Evolutionary conservation across 148 eudicot species (phyloP).

Genomic region (Oxyria digyna): DNA sequence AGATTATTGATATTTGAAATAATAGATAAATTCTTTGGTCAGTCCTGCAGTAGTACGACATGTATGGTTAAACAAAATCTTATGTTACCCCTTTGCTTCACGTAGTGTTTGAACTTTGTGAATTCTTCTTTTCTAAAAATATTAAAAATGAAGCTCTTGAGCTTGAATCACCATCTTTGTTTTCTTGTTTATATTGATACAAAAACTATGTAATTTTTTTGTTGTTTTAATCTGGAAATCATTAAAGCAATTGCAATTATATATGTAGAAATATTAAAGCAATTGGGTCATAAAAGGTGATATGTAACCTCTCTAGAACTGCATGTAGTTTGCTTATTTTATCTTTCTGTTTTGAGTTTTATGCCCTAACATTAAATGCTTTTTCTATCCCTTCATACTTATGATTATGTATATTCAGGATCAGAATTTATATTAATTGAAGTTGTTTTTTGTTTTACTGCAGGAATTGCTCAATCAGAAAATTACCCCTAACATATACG

Average conservation of each 20-base stretch:
- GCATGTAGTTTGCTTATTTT: not conserved
- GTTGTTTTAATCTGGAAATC: not conserved
- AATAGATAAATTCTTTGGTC: not conserved
- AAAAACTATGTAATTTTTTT: not conserved
- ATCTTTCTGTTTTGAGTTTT: not conserved
- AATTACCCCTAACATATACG: conserved; percentile 64
- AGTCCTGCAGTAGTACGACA: not conserved
- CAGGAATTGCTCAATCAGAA: conserved; percentile 63
- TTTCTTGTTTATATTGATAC: not conserved
- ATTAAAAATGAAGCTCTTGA: not conserved
- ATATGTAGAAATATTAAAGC: not conserved
- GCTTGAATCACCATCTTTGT: not conserved
- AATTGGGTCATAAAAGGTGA: too few relatives aligned
- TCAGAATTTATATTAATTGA: not conserved
- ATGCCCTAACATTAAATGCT: not conserved
- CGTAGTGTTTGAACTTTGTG: not conserved
- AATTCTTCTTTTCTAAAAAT: not conserved
- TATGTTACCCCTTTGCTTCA: not conserved
- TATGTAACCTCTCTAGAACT: not conserved
- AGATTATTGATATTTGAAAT: not conserved
- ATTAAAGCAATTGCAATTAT: not conserved
- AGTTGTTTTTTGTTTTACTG: conserved; percentile 9
- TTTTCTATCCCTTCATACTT: not conserved
- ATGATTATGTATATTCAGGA: not conserved
- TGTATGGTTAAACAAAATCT: not conserved